Conservation (phyloP, 2,329 filamentous ascomycete species). For the Scortechinia acanthostroma region DNA sequence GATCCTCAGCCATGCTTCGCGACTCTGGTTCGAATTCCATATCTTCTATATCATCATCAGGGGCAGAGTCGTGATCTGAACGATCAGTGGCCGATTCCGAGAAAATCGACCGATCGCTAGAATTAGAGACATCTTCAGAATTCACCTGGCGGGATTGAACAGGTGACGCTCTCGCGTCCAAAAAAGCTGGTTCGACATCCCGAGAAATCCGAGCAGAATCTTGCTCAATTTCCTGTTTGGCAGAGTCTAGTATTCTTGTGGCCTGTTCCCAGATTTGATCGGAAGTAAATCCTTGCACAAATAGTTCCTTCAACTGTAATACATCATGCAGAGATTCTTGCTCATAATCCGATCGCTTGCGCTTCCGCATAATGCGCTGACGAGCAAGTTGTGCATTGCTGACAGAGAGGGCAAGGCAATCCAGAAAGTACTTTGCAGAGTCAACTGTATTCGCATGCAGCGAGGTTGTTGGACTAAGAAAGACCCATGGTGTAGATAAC, state of each 20-base stretch:
- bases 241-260: constrained; percentile 38
- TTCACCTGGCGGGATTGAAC: neutral
- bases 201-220: neutral
- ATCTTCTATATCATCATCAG: neutral
- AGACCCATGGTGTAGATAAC: neutral
- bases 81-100: neutral
- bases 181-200: too few species aligned
- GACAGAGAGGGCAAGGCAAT: neutral
- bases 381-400: neutral
- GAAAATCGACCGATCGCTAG: too few species aligned
- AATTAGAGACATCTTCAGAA: too few species aligned
- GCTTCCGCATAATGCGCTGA: neutral
- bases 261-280: constrained; percentile 60
- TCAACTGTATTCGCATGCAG: neutral
- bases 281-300: constrained; percentile 48
- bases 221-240: neutral
- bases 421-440: neutral
- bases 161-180: neutral
- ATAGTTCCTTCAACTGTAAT: constrained; percentile 48
- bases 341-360: neutral
- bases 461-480: neutral
- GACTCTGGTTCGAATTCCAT: neutral
- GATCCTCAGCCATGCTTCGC: too few species aligned
- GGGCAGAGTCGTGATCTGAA: neutral
- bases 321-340: constrained; percentile 10